Conservation (phyloP, 2,329 filamentous ascomycete species). For the Trichoderma atroviride region DNA sequence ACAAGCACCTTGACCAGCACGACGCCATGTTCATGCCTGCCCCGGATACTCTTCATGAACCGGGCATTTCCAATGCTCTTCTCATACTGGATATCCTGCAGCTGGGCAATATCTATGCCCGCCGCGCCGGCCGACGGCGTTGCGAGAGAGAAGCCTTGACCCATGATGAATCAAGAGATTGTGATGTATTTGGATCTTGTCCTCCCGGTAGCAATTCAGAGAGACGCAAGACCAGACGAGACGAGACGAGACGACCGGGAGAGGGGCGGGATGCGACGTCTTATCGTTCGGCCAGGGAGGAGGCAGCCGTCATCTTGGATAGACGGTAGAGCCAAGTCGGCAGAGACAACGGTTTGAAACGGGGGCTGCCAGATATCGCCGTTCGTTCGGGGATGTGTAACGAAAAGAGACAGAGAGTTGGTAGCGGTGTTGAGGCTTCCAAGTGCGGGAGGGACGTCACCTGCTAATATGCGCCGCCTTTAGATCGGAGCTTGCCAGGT, state of each 20-base stretch:
- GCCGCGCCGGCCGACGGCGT: constrained; percentile 89
- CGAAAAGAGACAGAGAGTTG: not conserved
- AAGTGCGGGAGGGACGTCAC: constrained; percentile 16
- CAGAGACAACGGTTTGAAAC: no score
- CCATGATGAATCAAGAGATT: constrained; percentile 61
- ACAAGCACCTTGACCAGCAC: constrained; percentile 94
- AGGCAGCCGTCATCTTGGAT: constrained; percentile 27
- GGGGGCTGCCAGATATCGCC: not conserved
- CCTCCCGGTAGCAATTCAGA: not conserved
- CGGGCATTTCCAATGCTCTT: constrained; percentile 87
- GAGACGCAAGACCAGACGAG: not conserved
- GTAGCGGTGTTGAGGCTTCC: not conserved
- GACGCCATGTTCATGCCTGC: constrained; percentile 84
- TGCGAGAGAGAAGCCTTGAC: constrained; percentile 93
- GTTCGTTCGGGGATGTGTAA: not conserved
- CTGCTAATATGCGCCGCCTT: not conserved
- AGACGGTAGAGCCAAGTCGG: not conserved
- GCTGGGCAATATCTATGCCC: constrained; percentile 90
- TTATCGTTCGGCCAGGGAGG: constrained; percentile 24
- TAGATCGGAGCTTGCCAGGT: constrained; percentile 4
- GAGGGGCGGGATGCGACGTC: constrained; percentile 3
- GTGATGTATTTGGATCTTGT: not conserved
- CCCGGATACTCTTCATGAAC: constrained; percentile 96
- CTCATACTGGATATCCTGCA: constrained; percentile 89
- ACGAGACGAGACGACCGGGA: not conserved